Conservation (phyloP, 805 yeast genomes). For the Pichia deserticola region DNA sequence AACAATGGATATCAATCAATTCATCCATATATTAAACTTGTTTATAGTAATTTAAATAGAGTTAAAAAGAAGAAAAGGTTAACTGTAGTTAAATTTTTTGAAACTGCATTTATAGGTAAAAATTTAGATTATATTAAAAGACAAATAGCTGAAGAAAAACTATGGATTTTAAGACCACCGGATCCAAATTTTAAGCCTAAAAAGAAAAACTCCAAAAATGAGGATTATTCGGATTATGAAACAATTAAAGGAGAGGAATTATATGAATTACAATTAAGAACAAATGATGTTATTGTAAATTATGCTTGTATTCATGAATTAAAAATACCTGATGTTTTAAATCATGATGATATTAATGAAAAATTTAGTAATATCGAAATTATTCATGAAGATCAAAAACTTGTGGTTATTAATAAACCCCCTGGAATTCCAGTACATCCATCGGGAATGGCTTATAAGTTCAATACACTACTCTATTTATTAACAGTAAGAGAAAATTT, state of each 20-base stretch:
- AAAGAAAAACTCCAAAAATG: not conserved
- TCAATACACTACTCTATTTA: slow-evolving; percentile 39
- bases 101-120: slow-evolving; percentile 13
- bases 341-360: not conserved
- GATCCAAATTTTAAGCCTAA: no score
- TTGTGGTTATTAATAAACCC: slow-evolving; percentile 43
- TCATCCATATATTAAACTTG: slow-evolving; percentile 1
- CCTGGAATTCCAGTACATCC: slow-evolving; percentile 52
- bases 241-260: slow-evolving; percentile 9
- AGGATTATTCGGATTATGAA: not conserved
- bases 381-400: slow-evolving; percentile 30
- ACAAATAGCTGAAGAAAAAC: slow-evolving; percentile 10
- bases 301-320: slow-evolving; percentile 42
- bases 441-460: slow-evolving; percentile 32
- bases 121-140: slow-evolving; percentile 7
- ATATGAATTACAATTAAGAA: slow-evolving; percentile 9
- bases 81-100: slow-evolving; percentile 11
- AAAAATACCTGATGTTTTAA: slow-evolving; percentile 23
- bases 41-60: not conserved
- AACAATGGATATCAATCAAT: slow-evolving; percentile 4
- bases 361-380: slow-evolving; percentile 10
- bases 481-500: slow-evolving; percentile 16
- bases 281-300: slow-evolving; percentile 22
- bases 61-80: slow-evolving; percentile 6
- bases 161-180: slow-evolving; percentile 10